Percentiles rank a stretch among this genome's conserved stretches.
Evolutionary conservation across 192 early-diverging fungal genomes (phyloP).

Genomic region (Mortierella hygrophila): DNA sequence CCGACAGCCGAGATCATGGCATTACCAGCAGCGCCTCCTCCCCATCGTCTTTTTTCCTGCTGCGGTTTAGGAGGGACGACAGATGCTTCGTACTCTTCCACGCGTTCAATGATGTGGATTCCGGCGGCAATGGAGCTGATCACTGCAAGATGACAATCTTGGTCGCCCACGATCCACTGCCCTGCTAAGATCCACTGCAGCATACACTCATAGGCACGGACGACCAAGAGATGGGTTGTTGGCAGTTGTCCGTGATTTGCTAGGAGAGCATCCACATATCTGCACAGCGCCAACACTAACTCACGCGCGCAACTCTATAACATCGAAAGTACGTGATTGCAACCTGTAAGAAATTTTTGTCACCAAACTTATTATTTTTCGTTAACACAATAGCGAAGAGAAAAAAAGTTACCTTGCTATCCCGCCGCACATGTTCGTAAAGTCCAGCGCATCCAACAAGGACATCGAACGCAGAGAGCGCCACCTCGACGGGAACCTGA

Average conservation of each 20-base stretch:
- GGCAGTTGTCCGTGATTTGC: slow-evolving; percentile 60
- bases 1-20: slow-evolving; percentile 52
- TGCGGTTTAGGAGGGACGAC: slow-evolving; percentile 56
- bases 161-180: slow-evolving; percentile 83
- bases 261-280: slow-evolving; percentile 77
- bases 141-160: slow-evolving; percentile 73
- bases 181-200: slow-evolving; percentile 80
- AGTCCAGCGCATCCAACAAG: slow-evolving; percentile 71
- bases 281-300: slow-evolving; percentile 76
- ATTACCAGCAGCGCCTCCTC: slow-evolving; percentile 37
- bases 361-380: neutral
- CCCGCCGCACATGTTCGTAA: slow-evolving; percentile 74
- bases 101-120: slow-evolving; percentile 71
- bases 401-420: slow-evolving; percentile 68
- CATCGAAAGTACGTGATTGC: neutral
- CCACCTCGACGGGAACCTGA: slow-evolving; percentile 70
- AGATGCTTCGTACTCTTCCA: slow-evolving; percentile 60
- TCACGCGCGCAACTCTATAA: slow-evolving; percentile 74
- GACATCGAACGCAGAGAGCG: slow-evolving; percentile 72
- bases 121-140: slow-evolving; percentile 79
- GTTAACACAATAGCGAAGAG: neutral
- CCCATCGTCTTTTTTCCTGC: slow-evolving; percentile 54
- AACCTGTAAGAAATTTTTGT: neutral
- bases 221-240: slow-evolving; percentile 68
- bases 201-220: slow-evolving; percentile 80